Evolutionary conservation across 2,329 filamentous ascomycete species (phyloP).

Genomic region (Rhynchosporium agropyri): DNA sequence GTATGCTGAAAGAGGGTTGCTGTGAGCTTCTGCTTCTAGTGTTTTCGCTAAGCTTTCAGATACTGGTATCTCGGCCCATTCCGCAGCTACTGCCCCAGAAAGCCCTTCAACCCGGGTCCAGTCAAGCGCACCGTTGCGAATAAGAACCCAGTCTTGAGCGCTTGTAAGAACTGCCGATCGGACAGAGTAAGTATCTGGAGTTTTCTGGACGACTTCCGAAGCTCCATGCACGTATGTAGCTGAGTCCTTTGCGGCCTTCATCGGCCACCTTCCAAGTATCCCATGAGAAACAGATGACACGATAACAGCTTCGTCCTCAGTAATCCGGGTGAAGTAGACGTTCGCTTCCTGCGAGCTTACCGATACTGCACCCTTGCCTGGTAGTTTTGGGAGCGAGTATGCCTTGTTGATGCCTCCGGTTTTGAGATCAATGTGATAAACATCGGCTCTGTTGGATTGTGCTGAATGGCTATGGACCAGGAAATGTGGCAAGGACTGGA

Average conservation of each 20-base stretch:
- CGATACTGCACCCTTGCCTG: constrained; percentile 74
- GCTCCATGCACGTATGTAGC: constrained; percentile 65
- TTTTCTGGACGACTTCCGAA: constrained; percentile 80
- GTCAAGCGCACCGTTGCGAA: constrained; percentile 77
- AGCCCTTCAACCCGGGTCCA: constrained; percentile 86
- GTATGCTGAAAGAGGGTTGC: constrained; percentile 80
- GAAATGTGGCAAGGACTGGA: constrained; percentile 78
- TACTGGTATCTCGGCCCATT: constrained; percentile 77
- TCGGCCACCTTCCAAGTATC: constrained; percentile 74
- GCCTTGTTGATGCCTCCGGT: constrained; percentile 71
- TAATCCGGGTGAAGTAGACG: constrained; percentile 86
- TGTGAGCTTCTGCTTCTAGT: constrained; percentile 83
- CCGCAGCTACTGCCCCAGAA: constrained; percentile 75
- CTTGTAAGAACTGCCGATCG: constrained; percentile 71
- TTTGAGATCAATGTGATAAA: constrained; percentile 80
- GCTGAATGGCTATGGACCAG: constrained; percentile 77
- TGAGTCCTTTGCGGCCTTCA: constrained; percentile 50
- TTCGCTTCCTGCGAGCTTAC: constrained; percentile 77
- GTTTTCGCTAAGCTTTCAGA: constrained; percentile 76
- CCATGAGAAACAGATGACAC: constrained; percentile 76
- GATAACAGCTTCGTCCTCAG: constrained; percentile 71
- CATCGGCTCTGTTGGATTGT: constrained; percentile 75
- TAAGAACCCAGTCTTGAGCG: constrained; percentile 76
- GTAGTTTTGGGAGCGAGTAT: constrained; percentile 74
- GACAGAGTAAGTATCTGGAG: constrained; percentile 69